A percentile compares a stretch with the other conserved stretches of the same genome.
Conservation (phyloP, 495 filamentous ascomycete genomes). For the Sphaerosporella brunnea region DNA sequence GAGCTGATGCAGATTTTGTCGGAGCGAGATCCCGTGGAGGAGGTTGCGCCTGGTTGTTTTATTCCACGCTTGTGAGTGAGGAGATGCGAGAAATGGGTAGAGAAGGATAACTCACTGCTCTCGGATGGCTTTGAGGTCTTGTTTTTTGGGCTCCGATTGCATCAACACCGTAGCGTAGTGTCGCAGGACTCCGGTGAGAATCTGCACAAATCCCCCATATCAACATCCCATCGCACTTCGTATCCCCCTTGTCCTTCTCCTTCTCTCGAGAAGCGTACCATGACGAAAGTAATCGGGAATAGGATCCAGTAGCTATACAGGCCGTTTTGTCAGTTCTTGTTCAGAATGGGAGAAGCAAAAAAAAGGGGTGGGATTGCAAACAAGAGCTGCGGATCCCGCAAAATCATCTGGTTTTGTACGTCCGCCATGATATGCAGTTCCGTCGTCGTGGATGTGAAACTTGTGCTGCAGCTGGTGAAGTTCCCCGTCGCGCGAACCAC, state of each 20-base stretch:
- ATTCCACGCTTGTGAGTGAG: neutral
- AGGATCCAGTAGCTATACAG: conserved; percentile 81
- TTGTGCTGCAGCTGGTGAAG: no score
- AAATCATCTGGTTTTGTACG: conserved; percentile 80
- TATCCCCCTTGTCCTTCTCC: no score
- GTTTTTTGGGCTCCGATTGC: conserved; percentile 66
- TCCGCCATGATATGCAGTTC: conserved; percentile 49
- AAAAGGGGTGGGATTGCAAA: conserved; percentile 25
- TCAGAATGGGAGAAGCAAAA: no score
- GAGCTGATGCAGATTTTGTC: conserved; percentile 57
- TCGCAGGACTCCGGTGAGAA: conserved; percentile 83
- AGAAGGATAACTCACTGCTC: conserved; percentile 39
- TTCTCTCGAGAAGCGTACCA: no score
- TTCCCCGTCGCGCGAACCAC: no score
- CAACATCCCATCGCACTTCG: neutral
- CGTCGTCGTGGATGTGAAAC: conserved; percentile 3
- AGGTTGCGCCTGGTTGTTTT: conserved; percentile 41
- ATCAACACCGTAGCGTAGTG: conserved; percentile 90
- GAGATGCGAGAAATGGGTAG: neutral
- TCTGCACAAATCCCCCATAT: conserved; percentile 32
- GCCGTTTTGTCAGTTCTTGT: neutral
- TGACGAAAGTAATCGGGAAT: conserved; percentile 88
- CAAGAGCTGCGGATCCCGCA: conserved; percentile 97
- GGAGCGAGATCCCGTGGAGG: conserved; percentile 67
- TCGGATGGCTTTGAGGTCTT: conserved; percentile 53